Base-by-base conservation (phyloP, 805 yeast species). In the Myxozyma monticola region DNA sequence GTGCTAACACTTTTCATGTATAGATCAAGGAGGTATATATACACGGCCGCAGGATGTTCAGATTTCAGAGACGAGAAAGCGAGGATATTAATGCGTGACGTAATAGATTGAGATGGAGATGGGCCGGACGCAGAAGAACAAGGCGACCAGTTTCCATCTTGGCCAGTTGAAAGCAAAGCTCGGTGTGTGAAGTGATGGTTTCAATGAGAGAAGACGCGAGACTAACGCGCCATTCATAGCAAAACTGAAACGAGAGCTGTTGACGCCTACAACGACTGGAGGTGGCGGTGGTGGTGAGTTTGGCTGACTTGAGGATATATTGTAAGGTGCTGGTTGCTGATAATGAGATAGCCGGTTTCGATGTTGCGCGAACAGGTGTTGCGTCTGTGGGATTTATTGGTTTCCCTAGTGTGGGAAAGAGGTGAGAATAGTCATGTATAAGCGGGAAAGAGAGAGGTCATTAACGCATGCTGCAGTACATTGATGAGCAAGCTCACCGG, bases 351-450 rank as follows among this genome's bases (percentile, higher is more conserved):
- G 81, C 79, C 20, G 99, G 99, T 6, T 93, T 93, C 70, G 99
- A 93, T 73, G 98, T 93, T 38, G 96, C 96, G n/a, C 81, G 96
- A 69, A 91, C 97, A 0, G 99, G 99, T 71, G 96, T 88, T 12
- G 97, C 96, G 2, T 81, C 96, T 7, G 95, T 93, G 45, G 99
- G 99, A 8, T 93, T 90, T 67, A 96, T 93, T 37, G 99, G 99
- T 2, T 93, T 93, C 67, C 99, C 99, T 1, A 90, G 98, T 0
- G 99, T 93, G 2, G 93, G 93, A 28, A 73, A 74, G 48, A 61
- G 51, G 56, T 52, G 36, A 28, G 24, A 18, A 26, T 22, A 17
- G 18, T 4, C 9, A 15, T 28, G 30, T 21, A 17, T 12, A 3
- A 14, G 21, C 10, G 9, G 26, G 14, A 9, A 12, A 7, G 21